Base-by-base conservation (phyloP, 2,329 filamentous ascomycete species). In the Penicillium decumbens region DNA sequence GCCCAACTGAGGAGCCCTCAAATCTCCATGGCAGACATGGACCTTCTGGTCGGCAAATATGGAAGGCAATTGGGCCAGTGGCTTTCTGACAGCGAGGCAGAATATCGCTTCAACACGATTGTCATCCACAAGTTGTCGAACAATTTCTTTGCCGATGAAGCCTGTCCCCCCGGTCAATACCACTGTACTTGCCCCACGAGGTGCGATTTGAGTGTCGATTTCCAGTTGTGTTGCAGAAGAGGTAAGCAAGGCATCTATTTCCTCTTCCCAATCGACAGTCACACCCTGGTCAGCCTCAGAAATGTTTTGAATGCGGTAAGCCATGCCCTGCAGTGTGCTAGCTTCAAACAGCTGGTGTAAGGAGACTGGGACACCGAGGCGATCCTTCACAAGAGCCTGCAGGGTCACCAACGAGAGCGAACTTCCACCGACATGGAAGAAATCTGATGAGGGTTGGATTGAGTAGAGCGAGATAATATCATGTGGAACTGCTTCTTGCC, bases 381-480 rank as follows among this genome's bases (percentile, higher is more conserved):
- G 46, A 13, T 54, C 49, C 29, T 50, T 51, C n/a, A 59, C 42
- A 10, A 51, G 40, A n/a, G 44, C 41, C 27, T 59, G 55, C 20
- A 60, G 29, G 18, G 47, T 54, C 2, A 55, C 49, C 6, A 57
- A 33, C 1, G 53, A 51, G 2, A 57, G 44, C 1, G 58, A 61
- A 6, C 42, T 54, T 15, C 58, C 58, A 13, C 58, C 58, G 15
- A 56, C 51, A 18, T 59, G 57, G 30, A 61, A 61, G 38, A 59
- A 61, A 12, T 61, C 57, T 0, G 58, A 54, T 2, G 49, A 15
- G 2, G 54, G 43, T 9, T 49, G 9, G 9, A 60, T 53, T 13
- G 46, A 43, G 15, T 55, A 32, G n/a, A 49, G 41, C 2, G 46
- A 15, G 6, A 46, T 8, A 12, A 59, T n/a, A 5, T 57, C 55